Percentiles rank a stretch among this genome's conserved stretches.
These are phyloP conservation scores for Salvia splendens DNA, from an alignment of 257 asterid species.

Conservation along the genomic window DNA sequence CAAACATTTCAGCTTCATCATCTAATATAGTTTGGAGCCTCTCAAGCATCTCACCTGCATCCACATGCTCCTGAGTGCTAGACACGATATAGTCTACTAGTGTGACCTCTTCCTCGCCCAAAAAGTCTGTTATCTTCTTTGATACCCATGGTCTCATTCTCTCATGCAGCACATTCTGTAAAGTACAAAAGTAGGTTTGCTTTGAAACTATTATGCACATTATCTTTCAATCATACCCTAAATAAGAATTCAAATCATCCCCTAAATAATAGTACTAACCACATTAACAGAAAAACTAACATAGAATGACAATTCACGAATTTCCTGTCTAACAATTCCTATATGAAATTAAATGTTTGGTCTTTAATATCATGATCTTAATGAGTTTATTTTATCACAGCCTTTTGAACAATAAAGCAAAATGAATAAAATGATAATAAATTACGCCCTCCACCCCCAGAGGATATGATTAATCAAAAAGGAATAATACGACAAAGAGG, in stretches of 20 bases:
- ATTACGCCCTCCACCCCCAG: not conserved
- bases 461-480: constrained; percentile 18
- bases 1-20: constrained; percentile 99
- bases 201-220: not conserved
- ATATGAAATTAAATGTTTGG: constrained; percentile 17
- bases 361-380: not conserved
- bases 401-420: not conserved
- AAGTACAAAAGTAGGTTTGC: constrained; percentile 17
- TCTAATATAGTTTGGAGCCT: constrained; percentile 89
- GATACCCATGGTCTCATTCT: constrained; percentile 93
- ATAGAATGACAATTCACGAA: constrained; percentile 10
- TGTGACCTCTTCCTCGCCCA: constrained; percentile 94
- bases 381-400: not conserved
- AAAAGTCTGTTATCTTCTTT: constrained; percentile 85
- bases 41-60: constrained; percentile 88
- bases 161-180: constrained; percentile 77
- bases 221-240: not conserved
- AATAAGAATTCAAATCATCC: not conserved
- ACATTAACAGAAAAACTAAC: not conserved
- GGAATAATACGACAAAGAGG: constrained; percentile 20
- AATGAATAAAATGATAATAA: not conserved
- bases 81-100: constrained; percentile 89
- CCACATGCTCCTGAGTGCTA: constrained; percentile 89
- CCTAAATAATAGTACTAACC: not conserved
- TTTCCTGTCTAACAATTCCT: not conserved